Evolutionary conservation across 345 rosid species (phyloP), one percentile per base, ranked within the genome.

Genomic region (Sisymbrium altissimum): DNA sequence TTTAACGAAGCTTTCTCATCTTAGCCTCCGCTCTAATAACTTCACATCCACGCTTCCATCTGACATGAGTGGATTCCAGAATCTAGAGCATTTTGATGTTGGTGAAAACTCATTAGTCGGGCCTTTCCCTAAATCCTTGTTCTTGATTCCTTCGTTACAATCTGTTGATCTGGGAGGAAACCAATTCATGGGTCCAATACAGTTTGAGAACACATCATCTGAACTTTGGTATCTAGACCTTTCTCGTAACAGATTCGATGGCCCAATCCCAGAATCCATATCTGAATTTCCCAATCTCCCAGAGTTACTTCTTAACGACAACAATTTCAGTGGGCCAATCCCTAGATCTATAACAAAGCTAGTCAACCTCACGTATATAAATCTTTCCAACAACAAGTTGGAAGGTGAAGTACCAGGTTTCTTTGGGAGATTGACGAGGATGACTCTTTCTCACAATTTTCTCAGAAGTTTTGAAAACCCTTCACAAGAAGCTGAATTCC

Each of bases 31-130:
- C n/a, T 2, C 0, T 41, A 70, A 70, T 45, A 46, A 45, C 11
- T 58, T 70, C 43, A 58, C 66, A 30, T 58, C 54, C n/a, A 9
- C 35, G 0, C 49, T 68, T 21, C 66, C 74, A 29, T 44, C 35
- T 12, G 19, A 58, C 19, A 13, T 57, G 57, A 70, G 57, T 32
- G 38, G 23, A 2, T 35, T 70, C 45, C 43, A 18, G 10, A 33
- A n/a, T 23, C 19, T 70, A 46, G 21, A 19, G 23, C 0, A 1
- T 1, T 29, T 72, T 7, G 21, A 21, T 17, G 33, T 11, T 38
- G 3, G 35, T 39, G 44, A 2, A 5, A 73, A 62, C 41, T 64
- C 44, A 7, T 43, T 62, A 13, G 0, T 1, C 0, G 71, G 64
- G 2, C 3, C 30, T 10, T 41, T 73, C n/a, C 70, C 77, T 49